Evolutionary conservation across 192 early-diverging fungal species (phyloP).

Genomic region (Coemansia sp.): DNA sequence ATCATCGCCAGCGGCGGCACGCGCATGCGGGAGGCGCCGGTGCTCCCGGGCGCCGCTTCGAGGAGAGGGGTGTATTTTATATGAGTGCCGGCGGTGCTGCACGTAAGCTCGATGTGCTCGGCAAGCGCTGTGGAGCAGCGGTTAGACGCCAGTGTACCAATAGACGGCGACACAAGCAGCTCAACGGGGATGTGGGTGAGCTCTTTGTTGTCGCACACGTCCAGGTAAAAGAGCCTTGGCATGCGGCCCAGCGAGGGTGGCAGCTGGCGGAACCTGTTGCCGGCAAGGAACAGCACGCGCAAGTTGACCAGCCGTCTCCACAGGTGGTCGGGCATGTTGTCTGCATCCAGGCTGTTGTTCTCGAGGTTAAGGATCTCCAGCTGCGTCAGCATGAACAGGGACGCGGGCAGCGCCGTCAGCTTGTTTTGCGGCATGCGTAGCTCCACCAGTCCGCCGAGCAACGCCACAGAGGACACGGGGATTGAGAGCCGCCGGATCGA

Average conservation of each 20-base stretch:
- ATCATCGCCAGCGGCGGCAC: conserved; percentile 25
- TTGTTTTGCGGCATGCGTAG: conserved; percentile 53
- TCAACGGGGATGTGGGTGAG: conserved; percentile 32
- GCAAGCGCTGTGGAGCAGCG: conserved; percentile 23
- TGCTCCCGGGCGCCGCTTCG: neutral
- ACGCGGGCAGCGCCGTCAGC: conserved; percentile 21
- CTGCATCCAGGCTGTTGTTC: conserved; percentile 35
- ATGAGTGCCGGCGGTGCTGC: neutral
- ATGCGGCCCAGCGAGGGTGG: conserved; percentile 38
- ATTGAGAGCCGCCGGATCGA: conserved; percentile 29
- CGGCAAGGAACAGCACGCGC: conserved; percentile 43
- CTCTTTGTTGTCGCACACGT: conserved; percentile 37
- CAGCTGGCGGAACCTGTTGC: conserved; percentile 30
- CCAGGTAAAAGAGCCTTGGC: conserved; percentile 43
- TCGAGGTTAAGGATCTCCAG: conserved; percentile 53
- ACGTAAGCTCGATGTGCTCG: neutral
- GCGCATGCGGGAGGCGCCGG: neutral
- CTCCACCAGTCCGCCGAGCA: conserved; percentile 32
- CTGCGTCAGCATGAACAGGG: conserved; percentile 37
- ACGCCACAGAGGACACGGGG: conserved; percentile 20
- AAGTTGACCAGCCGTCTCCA: conserved; percentile 25
- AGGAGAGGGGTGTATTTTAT: neutral
- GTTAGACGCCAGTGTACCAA: conserved; percentile 36
- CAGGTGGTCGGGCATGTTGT: conserved; percentile 7
- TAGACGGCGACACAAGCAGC: conserved; percentile 22